Base-by-base conservation (phyloP, 441 rosid species). In the Macaranga tanarius region DNA sequence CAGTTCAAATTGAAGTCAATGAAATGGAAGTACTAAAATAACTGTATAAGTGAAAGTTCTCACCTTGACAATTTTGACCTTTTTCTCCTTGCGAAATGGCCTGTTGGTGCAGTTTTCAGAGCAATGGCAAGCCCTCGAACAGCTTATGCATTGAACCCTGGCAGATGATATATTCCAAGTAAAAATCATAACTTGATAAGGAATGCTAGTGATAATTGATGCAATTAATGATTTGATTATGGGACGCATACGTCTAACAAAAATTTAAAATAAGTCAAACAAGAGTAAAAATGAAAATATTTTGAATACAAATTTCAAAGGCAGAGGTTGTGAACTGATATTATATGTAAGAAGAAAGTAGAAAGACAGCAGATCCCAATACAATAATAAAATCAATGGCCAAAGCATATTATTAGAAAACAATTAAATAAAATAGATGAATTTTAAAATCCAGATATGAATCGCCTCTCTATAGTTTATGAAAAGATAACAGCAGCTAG, bases 81-180 rank as follows among this genome's bases (percentile, higher is more conserved):
- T 92, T 85, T 90, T 92, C 44, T 90, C 99, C 85, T 84, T 92
- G 76, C 92, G 90, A 81, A 92, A 95, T 72, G 98, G 99, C 82
- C 97, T 91, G 81, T 95, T 95, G 73, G 81, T 82, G 87, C 99
- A 95, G 72, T 81, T 83, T 73, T 90, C 97, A 26, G 93, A 79
- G 80, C 99, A 95, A 72, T 77, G 83, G 69, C 99, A 95, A 79
- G 88, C 84, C 85, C 84, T 89, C 38, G 99, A 92, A 85, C 99
- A 95, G 84, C 99, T 95, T 75, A 95, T 75, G 72, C 93, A 87
- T 83, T 95, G 99, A 75, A 88, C 90, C 85, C 99, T 92, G 69
- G 38, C 10, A 66, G 26, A 57, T 58, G 12, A 58, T 45, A 57
- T 1, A 65, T 62, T 65, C 67, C 65, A 25, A 56, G 16, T 47